Conservation (phyloP, 2,329 filamentous ascomycete genomes). For the Colletotrichum sp. region DNA sequence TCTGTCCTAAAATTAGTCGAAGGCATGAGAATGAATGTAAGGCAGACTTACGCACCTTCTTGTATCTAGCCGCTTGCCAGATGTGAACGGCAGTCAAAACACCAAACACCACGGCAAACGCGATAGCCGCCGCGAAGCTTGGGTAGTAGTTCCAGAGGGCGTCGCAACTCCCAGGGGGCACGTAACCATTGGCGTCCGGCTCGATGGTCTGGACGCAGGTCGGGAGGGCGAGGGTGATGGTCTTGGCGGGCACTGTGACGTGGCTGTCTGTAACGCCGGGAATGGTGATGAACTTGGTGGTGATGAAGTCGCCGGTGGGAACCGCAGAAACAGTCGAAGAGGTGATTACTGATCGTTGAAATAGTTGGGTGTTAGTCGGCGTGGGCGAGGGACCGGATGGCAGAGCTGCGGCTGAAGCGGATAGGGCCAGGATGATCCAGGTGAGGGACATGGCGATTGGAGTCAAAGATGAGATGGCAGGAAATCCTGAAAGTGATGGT, state of each 20-base stretch:
- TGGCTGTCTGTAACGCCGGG: conserved; percentile 29
- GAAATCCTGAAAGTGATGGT: neutral
- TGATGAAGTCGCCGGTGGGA: conserved; percentile 26
- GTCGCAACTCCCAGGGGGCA: conserved; percentile 33
- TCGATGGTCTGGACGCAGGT: conserved; percentile 39
- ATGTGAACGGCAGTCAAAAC: conserved; percentile 20
- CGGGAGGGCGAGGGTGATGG: conserved; percentile 33
- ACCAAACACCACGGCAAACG: conserved; percentile 31
- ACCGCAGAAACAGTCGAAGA: neutral
- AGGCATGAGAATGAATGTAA: neutral
- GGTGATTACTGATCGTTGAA: neutral
- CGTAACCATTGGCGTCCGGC: conserved; percentile 36
- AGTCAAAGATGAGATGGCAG: neutral
- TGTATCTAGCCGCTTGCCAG: conserved; percentile 27
- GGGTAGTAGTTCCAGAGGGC: conserved; percentile 39
- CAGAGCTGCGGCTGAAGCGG: neutral
- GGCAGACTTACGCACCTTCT: conserved; percentile 24
- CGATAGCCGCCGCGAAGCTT: conserved; percentile 31
- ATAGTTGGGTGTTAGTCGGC: neutral
- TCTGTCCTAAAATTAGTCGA: conserved; percentile 4
- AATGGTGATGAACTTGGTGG: conserved; percentile 32
- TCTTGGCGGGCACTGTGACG: conserved; percentile 32
- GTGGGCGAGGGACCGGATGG: neutral
- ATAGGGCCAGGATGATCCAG: neutral
- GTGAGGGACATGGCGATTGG: neutral